phyloP scores from a whole-genome alignment of 176 grass and related monocot genomes.

The Triticum urartu region DNA sequence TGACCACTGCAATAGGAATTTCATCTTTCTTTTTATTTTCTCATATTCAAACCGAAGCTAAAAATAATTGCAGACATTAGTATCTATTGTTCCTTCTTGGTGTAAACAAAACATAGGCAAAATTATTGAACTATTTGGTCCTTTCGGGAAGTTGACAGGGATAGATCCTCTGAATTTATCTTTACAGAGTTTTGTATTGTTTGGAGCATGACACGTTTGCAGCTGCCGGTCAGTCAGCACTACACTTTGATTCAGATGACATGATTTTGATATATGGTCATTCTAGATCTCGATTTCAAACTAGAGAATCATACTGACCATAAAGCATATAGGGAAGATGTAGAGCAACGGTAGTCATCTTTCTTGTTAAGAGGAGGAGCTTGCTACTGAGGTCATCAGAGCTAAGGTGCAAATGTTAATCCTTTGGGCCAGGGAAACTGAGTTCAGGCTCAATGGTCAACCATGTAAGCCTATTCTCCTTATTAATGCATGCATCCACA shows the following conservation, averaged over 20 bases:
- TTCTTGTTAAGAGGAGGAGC: conserved; percentile 3
- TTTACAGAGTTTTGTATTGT: neutral
- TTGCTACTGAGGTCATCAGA: neutral
- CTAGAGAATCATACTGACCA: neutral
- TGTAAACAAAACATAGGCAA: neutral
- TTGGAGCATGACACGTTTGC: neutral
- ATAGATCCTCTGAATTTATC: neutral
- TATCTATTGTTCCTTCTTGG: neutral
- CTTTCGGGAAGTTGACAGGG: neutral
- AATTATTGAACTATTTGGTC: neutral
- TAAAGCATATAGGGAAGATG: conserved; percentile 16
- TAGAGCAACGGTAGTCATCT: conserved; percentile 15
- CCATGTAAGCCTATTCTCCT: neutral
- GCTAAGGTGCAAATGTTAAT: conserved; percentile 3
- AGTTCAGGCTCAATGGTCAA: neutral
- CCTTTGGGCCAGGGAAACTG: neutral
- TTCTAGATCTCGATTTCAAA: neutral
- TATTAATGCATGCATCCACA: neutral
- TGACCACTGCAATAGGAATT: neutral
- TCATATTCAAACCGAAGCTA: neutral
- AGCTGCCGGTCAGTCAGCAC: neutral
- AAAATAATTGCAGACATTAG: neutral
- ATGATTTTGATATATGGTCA: conserved; percentile 6
- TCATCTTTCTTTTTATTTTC: neutral
- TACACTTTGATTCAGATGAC: neutral